Base-by-base conservation (phyloP, 1,284 basidiomycete species). In the Fomitiporia mediterranea region DNA sequence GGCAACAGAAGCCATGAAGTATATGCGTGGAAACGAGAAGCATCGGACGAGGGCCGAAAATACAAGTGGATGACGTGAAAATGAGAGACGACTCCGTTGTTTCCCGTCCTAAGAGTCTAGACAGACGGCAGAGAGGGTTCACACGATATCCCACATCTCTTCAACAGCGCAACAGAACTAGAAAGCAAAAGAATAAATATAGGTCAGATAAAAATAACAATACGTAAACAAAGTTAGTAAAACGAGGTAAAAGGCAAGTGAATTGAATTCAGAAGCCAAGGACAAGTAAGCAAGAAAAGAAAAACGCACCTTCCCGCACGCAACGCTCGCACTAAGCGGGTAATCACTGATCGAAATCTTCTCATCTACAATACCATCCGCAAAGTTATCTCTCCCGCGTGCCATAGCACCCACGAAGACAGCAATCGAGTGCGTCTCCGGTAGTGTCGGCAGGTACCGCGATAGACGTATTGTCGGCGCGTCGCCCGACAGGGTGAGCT, bases 361-460 rank as follows among this genome's bases (percentile, higher is more conserved):
- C 72, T 97, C 90, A 68, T 99, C 96, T 0, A 98, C 91, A 61
- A 92, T 72, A n/a, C 81, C 90, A 72, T 99, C 97, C 9, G 97
- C 96, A 75, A 99, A 99, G 74, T 95, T 93, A 67, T 99, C 96
- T 61, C 85, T 86, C 7, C 94, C 94, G 61, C 94, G 79, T 2
- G 94, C 94, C 94, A 98, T 98, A 17, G 97, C 96, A 56, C 96
- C 97, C 50, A 99, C 94, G 67, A 98, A 98, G 52, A 99, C 91
- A 11, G 93, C 94, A 58, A 99, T 77, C 37, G 87, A 88, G 66
- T 98, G 93, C 9, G 92, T 90, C 58, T 88, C 80, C 0, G 96
- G 95, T 2, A 94, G 73, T 0, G 80, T 86, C 1, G 84, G 83
- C 28, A 99, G 77, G 73, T 94, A 98, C 61, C 82, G 77, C 3